Conservation (phyloP, 768 basidiomycete genomes). For the Hirschioporus abietinus region DNA sequence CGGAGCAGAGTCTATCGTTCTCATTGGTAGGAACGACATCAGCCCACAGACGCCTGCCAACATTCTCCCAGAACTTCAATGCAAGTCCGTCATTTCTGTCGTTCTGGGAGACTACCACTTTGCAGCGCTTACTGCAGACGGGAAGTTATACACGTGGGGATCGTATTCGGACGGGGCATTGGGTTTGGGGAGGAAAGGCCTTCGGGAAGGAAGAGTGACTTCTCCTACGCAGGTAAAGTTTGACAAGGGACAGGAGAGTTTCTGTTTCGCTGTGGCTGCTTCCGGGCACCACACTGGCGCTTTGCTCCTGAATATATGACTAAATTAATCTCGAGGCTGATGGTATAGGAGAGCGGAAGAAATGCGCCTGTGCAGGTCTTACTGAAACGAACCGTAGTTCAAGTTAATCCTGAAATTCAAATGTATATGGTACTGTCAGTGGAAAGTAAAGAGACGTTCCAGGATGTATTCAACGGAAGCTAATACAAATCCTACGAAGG, state of each 20-base stretch:
- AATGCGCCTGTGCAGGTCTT: no score
- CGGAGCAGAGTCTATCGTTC: slow-evolving; percentile 62
- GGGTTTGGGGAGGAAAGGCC: slow-evolving; percentile 73
- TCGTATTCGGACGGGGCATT: slow-evolving; percentile 71
- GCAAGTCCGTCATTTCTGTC: slow-evolving; percentile 76
- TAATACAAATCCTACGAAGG: no score
- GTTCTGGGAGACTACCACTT: slow-evolving; percentile 91
- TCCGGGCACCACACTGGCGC: slow-evolving; percentile 92
- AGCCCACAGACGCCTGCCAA: slow-evolving; percentile 40
- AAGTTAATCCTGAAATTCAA: no score
- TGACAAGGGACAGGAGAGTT: slow-evolving; percentile 55
- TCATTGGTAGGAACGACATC: slow-evolving; percentile 58
- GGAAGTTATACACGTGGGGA: slow-evolving; percentile 81
- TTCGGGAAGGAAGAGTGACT: slow-evolving; percentile 45
- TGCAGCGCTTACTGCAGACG: slow-evolving; percentile 74
- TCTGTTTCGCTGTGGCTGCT: slow-evolving; percentile 77
- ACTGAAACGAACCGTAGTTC: no score
- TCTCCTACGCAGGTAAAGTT: slow-evolving; percentile 72
- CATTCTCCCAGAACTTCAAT: slow-evolving; percentile 69
- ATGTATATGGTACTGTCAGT: no score
- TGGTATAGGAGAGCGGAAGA: no score
- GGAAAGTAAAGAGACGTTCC: no score
- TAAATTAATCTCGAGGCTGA: no score
- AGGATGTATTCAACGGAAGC: no score
- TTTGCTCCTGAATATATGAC: slow-evolving; percentile 66